Percentiles rank a stretch among this genome's conserved stretches.
Evolutionary conservation across 2,329 filamentous ascomycete species (phyloP).

Genomic region (Didymella arachidicola): DNA sequence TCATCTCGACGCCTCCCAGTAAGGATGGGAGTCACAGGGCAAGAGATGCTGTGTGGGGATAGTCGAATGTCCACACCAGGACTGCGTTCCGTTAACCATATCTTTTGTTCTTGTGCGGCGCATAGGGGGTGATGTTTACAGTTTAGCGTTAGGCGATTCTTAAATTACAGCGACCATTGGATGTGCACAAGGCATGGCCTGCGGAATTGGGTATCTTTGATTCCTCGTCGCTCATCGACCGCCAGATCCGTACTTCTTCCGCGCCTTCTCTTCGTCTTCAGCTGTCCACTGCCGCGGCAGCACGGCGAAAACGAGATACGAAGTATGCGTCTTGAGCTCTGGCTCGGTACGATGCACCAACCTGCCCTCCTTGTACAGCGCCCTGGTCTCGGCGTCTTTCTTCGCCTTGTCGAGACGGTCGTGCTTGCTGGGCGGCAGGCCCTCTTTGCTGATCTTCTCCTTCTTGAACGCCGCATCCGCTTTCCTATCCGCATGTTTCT

Average conservation of each 20-base stretch:
- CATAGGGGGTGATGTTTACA: neutral
- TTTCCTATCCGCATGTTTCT: too few species aligned
- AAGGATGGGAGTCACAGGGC: constrained; percentile 51
- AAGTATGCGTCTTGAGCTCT: constrained; percentile 94
- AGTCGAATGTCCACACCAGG: neutral
- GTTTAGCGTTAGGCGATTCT: neutral
- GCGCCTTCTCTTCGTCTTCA: constrained; percentile 76
- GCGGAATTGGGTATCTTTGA: neutral
- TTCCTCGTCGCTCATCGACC: neutral
- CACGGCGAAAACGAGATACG: constrained; percentile 93
- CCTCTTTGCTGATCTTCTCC: constrained; percentile 16
- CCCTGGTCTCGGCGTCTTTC: constrained; percentile 43
- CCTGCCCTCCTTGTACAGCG: constrained; percentile 74
- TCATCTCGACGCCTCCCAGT: constrained; percentile 54
- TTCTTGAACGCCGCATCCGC: neutral
- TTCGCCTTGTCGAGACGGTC: constrained; percentile 41
- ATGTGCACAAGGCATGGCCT: too few species aligned
- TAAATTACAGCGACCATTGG: neutral
- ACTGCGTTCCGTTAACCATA: neutral
- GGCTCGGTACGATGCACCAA: constrained; percentile 82
- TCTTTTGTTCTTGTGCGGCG: neutral
- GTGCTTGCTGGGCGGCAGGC: constrained; percentile 40
- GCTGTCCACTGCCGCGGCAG: constrained; percentile 86
- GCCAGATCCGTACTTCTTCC: constrained; percentile 45
- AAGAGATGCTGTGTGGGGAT: constrained; percentile 58